Base-by-base conservation (phyloP, 768 basidiomycete genomes). In the Termitomyces sp. region DNA sequence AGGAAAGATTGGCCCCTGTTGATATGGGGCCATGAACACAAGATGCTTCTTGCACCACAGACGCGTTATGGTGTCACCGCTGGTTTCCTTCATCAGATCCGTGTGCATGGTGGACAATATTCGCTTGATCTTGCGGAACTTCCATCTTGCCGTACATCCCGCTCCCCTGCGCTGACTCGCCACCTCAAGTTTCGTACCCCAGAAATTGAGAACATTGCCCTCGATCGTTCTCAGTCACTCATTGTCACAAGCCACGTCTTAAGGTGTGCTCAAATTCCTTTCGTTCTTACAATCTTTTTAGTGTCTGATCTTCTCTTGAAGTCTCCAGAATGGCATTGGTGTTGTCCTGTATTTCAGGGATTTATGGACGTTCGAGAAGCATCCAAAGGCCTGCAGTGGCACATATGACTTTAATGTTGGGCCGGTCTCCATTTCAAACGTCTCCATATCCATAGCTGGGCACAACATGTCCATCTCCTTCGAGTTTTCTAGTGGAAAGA, bases 351-450 rank as follows among this genome's bases (percentile, higher is more conserved):
- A 81, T 57, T 73, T 86, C 54, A 78, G 81, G 55, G 73, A 83
- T 63, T 65, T 85, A 48, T 79, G 77, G 71, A 72, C 71, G n/a
- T 82, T 81, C 54, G 77, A 74, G 52, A 80, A 81, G 60, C 83
- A 86, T 61, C 70, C 76, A 29, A 70, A 66, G 47, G 77, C 81
- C 27, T 64, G 63, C 36, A 66, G 68, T 11, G 63, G 73, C 32
- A 68, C 68, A 33, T 79, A 76, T 56, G 76, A 79, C 41, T 75
- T 76, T 56, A 66, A 63, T 25, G 73, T 71, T 16, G 76, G 73
- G 18, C 42, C 70, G 43, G 68, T 66, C 7, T 68, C 71, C 6
- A 68, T 79, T 32, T 59, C 63, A 13, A 71, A 66, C 41, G 66
- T 75, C 50, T 61, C 71, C 20, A 70, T 76, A 53, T 60, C 61